A percentile compares a stretch with the other conserved stretches of the same genome.
phyloP scores from a whole-genome alignment of 139 green algal species.

The Asterochloris sp. region DNA sequence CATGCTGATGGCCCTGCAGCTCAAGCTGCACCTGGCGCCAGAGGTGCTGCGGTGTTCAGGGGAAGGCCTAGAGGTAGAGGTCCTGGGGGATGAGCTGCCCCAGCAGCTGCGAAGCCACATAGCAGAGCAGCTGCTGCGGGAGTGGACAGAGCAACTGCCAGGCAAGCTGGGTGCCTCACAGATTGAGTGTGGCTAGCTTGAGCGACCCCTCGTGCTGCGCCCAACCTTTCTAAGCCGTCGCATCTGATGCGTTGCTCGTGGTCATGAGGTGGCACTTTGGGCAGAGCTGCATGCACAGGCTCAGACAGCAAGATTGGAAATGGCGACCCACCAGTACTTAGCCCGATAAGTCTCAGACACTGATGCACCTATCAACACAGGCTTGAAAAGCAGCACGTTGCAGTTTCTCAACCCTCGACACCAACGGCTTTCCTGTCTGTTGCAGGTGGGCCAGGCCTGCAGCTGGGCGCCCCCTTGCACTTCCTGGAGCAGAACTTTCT shows the following conservation, averaged over 20 bases:
- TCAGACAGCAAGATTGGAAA: background rate
- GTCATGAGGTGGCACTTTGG: background rate
- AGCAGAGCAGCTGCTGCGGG: background rate
- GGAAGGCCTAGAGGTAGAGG: background rate
- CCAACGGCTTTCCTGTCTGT: background rate
- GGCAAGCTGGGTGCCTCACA: background rate
- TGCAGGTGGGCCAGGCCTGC: background rate
- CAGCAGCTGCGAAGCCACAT: background rate
- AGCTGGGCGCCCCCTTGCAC: background rate
- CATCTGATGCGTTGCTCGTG: background rate
- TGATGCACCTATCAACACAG: background rate
- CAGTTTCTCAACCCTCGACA: background rate
- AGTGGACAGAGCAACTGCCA: background rate
- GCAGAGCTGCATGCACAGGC: background rate
- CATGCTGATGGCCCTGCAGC: background rate
- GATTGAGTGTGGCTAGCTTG: background rate
- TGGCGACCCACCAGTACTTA: background rate
- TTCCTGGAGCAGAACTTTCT: conserved; percentile 18
- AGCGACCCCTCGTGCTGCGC: background rate
- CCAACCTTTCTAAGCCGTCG: background rate
- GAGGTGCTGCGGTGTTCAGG: background rate
- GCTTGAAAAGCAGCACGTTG: background rate
- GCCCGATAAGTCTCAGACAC: background rate
- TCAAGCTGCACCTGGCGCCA: background rate
- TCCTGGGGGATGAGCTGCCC: conserved; percentile 1